Evolutionary conservation across 768 basidiomycete genomes (phyloP), one percentile per base, ranked within the genome.

Genomic region (Phlebiopsis gigantea): DNA sequence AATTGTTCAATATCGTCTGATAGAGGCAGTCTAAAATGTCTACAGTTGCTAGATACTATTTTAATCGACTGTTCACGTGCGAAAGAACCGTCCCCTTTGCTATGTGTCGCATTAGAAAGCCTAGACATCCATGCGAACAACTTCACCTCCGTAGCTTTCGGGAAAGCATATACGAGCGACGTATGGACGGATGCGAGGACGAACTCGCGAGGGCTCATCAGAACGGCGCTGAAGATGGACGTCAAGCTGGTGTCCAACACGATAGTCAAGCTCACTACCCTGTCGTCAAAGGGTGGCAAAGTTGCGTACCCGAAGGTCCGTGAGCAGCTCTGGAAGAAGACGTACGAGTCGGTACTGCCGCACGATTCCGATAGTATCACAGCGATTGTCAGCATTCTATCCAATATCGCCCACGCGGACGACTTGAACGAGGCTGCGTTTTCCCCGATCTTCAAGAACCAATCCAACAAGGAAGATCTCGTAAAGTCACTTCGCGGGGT

Each of bases 381-480:
- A 9, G 73, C 79, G 34, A 68, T 94, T 26, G 71, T 94, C 39
- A 70, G 75, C 28, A 72, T 83, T 1, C 71, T 88, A 6, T 76
- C 88, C 1, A 74, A 75, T 26, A 77, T 79, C 25, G 79, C 87
- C 8, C 86, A 92, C 67, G 67, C 94, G 28, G 88, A 91, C 66
- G 65, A 69, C 21, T 71, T 96, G 21, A 77, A 76, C 54, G 64
- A 76, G 26, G 72, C 72, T 12, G 76, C 82, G n/a, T 88, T 82
- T 65, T 69, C 66, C 54, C 58, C 70, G 15, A 64, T 69, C 57
- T 50, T 78, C 66, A 65, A 68, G 57, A 66, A 70, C 57, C 61
- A 69, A 45, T 29, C 65, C 57, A 42, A 54, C n/a, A 50, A 44
- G 8, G 47, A 58, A 9, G 51, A 47, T 17, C 68, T 57, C 46